Percentiles rank a stretch among this genome's conserved stretches.
phyloP scores from a whole-genome alignment of 192 early-diverging fungal species.

The Kickxella alabastrina region DNA sequence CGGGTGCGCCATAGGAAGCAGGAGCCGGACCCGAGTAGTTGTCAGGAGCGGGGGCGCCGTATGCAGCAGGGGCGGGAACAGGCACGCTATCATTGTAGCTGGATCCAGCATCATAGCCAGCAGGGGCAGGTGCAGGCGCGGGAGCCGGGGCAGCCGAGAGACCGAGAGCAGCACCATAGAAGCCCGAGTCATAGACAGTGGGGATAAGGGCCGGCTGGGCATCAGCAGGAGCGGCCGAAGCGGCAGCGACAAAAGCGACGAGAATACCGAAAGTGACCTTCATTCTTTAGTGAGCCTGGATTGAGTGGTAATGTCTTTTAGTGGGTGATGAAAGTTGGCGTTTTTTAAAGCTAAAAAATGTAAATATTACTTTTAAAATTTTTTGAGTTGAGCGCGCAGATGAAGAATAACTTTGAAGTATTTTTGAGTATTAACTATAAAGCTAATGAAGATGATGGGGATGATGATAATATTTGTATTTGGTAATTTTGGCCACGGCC shows the following conservation, averaged over 20 bases:
- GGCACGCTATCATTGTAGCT: slow-evolving; percentile 11
- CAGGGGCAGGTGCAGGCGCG: slow-evolving; percentile 7
- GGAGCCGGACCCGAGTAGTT: no score
- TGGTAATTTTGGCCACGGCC: background rate
- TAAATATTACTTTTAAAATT: background rate
- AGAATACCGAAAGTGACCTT: slow-evolving; percentile 46
- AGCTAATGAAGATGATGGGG: slow-evolving; percentile 5
- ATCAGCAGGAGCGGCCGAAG: slow-evolving; percentile 41
- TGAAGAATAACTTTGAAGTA: background rate
- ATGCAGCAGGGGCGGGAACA: slow-evolving; percentile 10
- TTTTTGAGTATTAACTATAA: slow-evolving; percentile 2
- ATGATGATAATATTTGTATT: background rate
- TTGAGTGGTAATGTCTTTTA: background rate
- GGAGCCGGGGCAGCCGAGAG: slow-evolving; percentile 22
- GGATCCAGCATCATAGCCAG: slow-evolving; percentile 21
- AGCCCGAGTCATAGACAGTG: slow-evolving; percentile 7
- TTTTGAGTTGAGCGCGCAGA: background rate
- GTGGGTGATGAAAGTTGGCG: background rate
- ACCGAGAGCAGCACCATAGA: slow-evolving; percentile 12
- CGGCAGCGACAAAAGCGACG: slow-evolving; percentile 30
- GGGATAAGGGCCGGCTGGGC: slow-evolving; percentile 9
- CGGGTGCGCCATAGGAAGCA: slow-evolving; percentile 1
- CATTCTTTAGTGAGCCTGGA: no score
- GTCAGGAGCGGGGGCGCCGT: background rate
- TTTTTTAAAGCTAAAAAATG: slow-evolving; percentile 1